phyloP scores from a whole-genome alignment of 1,284 basidiomycete species.

The Ganoderma sinense region DNA sequence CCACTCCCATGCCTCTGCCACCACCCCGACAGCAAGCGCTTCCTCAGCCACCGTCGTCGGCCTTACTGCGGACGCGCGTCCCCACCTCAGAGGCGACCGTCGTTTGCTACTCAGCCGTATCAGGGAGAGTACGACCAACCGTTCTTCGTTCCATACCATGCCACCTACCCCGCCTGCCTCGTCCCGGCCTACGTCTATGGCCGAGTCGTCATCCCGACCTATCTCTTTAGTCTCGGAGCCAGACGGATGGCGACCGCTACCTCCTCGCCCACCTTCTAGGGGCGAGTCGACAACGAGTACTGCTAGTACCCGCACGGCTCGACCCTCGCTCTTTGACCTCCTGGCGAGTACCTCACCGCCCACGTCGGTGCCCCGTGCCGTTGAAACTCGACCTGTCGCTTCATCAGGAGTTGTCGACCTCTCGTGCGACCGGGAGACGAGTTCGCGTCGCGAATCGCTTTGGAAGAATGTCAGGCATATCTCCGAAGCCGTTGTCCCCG shows the following conservation, averaged over 20 bases:
- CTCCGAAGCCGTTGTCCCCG: not conserved
- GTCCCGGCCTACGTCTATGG: conserved; percentile 31
- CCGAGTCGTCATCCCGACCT: conserved; percentile 26
- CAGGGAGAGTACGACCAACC: conserved; percentile 33
- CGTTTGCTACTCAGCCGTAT: conserved; percentile 36
- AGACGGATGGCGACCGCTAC: conserved; percentile 19
- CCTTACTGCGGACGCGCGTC: conserved; percentile 23
- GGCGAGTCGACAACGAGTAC: conserved; percentile 18
- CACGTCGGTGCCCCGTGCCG: not conserved
- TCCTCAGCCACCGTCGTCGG: conserved; percentile 30
- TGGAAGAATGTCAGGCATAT: conserved; percentile 7
- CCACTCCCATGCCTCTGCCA: conserved; percentile 20
- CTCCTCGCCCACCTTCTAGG: conserved; percentile 19
- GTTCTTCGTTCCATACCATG: conserved; percentile 18
- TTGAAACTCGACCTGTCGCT: not conserved
- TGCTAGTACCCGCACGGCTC: conserved; percentile 21
- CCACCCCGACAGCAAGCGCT: conserved; percentile 23
- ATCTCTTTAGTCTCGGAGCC: conserved; percentile 18
- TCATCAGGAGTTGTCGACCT: not conserved
- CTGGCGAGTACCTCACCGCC: conserved; percentile 18
- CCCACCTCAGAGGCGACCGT: conserved; percentile 26
- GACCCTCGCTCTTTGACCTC: conserved; percentile 32
- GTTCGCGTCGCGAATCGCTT: not conserved
- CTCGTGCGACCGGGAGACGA: not conserved
- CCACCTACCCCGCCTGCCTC: conserved; percentile 28